phyloP scores from a whole-genome alignment of 345 rosid genomes.

The Noccaea bulbosa region DNA sequence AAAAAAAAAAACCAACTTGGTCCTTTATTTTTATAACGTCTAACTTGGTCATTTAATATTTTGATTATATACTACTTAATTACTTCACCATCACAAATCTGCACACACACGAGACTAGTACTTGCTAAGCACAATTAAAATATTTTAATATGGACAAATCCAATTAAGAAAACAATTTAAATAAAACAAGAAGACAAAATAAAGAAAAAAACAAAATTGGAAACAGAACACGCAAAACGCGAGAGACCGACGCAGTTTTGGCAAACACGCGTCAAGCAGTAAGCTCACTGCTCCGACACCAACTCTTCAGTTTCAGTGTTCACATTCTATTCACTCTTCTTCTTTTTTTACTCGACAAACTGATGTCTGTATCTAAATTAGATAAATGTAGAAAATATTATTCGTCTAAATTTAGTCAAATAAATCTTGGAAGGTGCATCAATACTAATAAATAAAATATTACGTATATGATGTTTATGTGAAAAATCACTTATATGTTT shows the following conservation, averaged over 20 bases:
- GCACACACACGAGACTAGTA: conserved; percentile 3
- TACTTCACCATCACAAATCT: neutral
- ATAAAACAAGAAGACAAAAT: neutral
- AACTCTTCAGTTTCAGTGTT: conserved; percentile 11
- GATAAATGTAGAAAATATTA: too few relatives aligned
- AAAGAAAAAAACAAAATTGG: neutral
- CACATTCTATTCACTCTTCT: conserved; percentile 22
- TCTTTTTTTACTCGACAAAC: neutral
- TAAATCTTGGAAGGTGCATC: too few relatives aligned
- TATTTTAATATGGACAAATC: neutral
- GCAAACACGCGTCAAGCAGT: conserved; percentile 33
- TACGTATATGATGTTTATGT: too few relatives aligned
- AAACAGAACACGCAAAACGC: conserved; percentile 17
- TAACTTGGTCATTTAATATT: too few relatives aligned
- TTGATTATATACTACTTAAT: neutral
- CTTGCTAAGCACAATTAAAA: conserved; percentile 2
- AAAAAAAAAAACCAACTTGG: too few relatives aligned
- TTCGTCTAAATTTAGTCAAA: too few relatives aligned
- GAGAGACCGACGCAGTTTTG: conserved; percentile 43
- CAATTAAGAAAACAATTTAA: neutral
- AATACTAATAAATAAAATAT: too few relatives aligned
- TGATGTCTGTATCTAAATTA: too few relatives aligned
- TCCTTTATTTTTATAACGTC: too few relatives aligned
- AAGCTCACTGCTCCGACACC: conserved; percentile 28
- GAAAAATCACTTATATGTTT: too few relatives aligned